Conservation (phyloP, 371 early-diverging fungal species). For the Mucor mucedo region DNA sequence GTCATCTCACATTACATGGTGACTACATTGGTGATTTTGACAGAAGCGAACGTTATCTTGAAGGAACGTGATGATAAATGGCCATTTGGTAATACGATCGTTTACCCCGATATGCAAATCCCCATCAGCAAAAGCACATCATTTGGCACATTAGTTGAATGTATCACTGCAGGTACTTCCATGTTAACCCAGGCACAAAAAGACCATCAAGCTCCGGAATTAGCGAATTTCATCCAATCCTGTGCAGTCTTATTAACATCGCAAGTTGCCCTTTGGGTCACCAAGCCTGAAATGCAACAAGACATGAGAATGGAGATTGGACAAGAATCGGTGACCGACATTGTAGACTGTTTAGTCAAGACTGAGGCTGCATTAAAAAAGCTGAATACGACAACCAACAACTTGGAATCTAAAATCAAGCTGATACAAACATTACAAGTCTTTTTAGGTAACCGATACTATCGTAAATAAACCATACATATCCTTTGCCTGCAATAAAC, state of each 20-base stretch:
- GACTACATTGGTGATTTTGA: constrained; percentile 30
- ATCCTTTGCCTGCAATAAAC: not conserved
- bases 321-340: constrained; percentile 35
- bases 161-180: constrained; percentile 28
- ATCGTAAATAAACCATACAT: constrained; percentile 8
- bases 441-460: constrained; percentile 18
- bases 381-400: constrained; percentile 3
- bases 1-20: constrained; percentile 18
- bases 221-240: constrained; percentile 34
- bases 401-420: constrained; percentile 9
- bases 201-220: not conserved
- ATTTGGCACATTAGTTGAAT: constrained; percentile 44
- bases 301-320: constrained; percentile 33
- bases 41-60: constrained; percentile 29
- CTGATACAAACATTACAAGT: constrained; percentile 16
- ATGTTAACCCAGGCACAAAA: constrained; percentile 31
- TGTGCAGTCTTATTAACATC: constrained; percentile 34
- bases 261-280: constrained; percentile 41
- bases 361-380: constrained; percentile 16
- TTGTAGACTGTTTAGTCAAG: constrained; percentile 28
- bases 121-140: constrained; percentile 21
- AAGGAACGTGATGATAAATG: constrained; percentile 25
- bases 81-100: constrained; percentile 45
- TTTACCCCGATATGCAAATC: constrained; percentile 33
- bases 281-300: constrained; percentile 36